A percentile compares a stretch with the other conserved stretches of the same genome.
Evolutionary conservation across 495 filamentous ascomycete genomes (phyloP).

Genomic region (Jackrogersella minutella): DNA sequence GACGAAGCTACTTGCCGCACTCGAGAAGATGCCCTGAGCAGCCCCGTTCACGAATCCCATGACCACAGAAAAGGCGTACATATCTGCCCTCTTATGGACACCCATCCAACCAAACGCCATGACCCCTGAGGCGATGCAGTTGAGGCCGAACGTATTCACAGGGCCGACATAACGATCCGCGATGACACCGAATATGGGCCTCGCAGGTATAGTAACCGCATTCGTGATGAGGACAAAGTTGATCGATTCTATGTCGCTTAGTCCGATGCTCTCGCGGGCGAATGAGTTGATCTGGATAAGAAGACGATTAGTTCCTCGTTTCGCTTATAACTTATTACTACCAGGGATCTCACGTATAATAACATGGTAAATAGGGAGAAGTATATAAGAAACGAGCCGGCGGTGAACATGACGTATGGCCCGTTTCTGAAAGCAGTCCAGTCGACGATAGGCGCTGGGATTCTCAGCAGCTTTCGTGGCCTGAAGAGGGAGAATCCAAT

Average conservation of each 20-base stretch:
- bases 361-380: constrained; percentile 55
- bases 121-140: constrained; percentile 41
- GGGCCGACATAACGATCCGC: constrained; percentile 50
- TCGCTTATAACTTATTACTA: too few relatives aligned
- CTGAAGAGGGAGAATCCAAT: constrained; percentile 44
- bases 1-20: constrained; percentile 49
- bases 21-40: constrained; percentile 52
- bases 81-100: constrained; percentile 41
- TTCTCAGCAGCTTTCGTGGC: constrained; percentile 44
- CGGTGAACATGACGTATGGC: constrained; percentile 46
- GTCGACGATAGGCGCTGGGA: constrained; percentile 48
- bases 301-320: background rate
- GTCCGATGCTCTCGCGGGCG: constrained; percentile 49
- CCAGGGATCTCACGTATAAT: constrained; percentile 50
- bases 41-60: constrained; percentile 54
- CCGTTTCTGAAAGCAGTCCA: constrained; percentile 49
- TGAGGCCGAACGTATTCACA: constrained; percentile 48
- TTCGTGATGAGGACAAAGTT: constrained; percentile 53
- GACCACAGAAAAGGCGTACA: constrained; percentile 54
- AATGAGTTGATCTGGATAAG: constrained; percentile 62
- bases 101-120: constrained; percentile 52
- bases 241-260: constrained; percentile 48
- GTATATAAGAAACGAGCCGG: constrained; percentile 51
- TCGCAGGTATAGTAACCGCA: constrained; percentile 47
- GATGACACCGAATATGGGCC: constrained; percentile 48